A percentile compares a stretch with the other conserved stretches of the same genome.
These are phyloP conservation scores for Lichtheimia ramosa DNA, from an alignment of 371 early-diverging fungal species.

Conservation along the genomic window DNA sequence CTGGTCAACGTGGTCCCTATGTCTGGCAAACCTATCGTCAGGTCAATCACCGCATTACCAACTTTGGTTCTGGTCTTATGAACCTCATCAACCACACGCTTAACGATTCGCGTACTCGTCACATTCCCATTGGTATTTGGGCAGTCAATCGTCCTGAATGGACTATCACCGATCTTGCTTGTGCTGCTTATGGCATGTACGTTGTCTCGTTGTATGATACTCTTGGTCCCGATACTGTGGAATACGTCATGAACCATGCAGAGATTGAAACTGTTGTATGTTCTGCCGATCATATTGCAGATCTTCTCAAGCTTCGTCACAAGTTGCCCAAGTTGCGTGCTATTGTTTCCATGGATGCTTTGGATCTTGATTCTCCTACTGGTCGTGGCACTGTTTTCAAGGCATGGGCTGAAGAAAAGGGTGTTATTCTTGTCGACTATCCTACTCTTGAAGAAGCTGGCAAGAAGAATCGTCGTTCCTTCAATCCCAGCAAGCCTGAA, in stretches of 20 bases:
- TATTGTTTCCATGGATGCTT: conserved; percentile 75
- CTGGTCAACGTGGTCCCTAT: conserved; percentile 63
- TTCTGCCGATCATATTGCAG: conserved; percentile 63
- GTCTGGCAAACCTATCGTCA: conserved; percentile 75
- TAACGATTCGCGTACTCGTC: conserved; percentile 23
- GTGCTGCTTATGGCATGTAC: conserved; percentile 49
- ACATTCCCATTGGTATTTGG: conserved; percentile 61
- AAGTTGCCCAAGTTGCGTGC: conserved; percentile 61
- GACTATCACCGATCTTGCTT: conserved; percentile 74
- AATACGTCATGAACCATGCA: conserved; percentile 64
- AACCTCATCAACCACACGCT: conserved; percentile 38
- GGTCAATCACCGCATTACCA: conserved; percentile 59
- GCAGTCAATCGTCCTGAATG: conserved; percentile 90
- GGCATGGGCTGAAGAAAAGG: conserved; percentile 52
- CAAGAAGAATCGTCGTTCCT: conserved; percentile 30
- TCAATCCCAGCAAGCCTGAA: conserved; percentile 43
- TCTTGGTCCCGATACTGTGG: conserved; percentile 75
- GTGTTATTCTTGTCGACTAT: conserved; percentile 55
- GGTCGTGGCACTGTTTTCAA: conserved; percentile 28
- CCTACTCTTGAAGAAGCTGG: conserved; percentile 63
- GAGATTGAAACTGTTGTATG: conserved; percentile 71
- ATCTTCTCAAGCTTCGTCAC: conserved; percentile 46
- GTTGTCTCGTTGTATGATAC: conserved; percentile 95
- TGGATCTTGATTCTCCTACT: conserved; percentile 38
- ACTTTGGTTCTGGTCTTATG: conserved; percentile 61